Percentiles rank a stretch among this genome's conserved stretches.
Conservation (phyloP, 2,329 filamentous ascomycete species). For the Hymenoscyphus scutula region DNA sequence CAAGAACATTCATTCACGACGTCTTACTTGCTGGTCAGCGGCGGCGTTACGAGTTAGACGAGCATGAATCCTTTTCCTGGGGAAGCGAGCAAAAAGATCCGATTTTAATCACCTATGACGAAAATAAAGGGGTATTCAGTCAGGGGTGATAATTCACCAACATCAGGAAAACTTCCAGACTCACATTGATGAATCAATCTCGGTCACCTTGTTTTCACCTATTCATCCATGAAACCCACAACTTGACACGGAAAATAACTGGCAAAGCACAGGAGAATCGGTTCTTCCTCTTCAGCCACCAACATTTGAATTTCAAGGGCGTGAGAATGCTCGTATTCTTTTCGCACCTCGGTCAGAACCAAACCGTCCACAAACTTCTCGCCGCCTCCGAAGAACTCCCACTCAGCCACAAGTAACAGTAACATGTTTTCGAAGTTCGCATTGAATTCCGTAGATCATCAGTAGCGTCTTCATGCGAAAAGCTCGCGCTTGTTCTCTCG, state of each 20-base stretch:
- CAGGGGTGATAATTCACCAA: background rate
- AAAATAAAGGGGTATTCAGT: background rate
- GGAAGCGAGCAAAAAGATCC: background rate
- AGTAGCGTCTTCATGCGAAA: background rate
- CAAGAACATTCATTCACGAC: background rate
- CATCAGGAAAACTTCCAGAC: background rate
- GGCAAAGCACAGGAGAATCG: background rate
- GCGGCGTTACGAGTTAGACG: background rate
- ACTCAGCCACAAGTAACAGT: background rate
- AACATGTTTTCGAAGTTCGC: background rate
- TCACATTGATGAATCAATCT: background rate
- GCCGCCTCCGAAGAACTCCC: background rate
- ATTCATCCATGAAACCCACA: constrained; percentile 1
- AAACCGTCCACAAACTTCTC: background rate
- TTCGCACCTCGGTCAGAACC: background rate
- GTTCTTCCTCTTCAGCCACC: background rate
- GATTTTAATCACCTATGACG: background rate
- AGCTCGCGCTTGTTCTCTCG: background rate
- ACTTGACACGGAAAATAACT: background rate
- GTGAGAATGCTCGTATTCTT: background rate
- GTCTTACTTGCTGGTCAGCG: background rate
- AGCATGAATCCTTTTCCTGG: background rate
- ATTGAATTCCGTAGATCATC: background rate
- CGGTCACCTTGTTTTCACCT: background rate
- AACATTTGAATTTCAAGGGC: background rate